Evolutionary conservation across 2,329 filamentous ascomycete species (phyloP), one percentile per base, ranked within the genome.

Genomic region (Botryotinia calthae): DNA sequence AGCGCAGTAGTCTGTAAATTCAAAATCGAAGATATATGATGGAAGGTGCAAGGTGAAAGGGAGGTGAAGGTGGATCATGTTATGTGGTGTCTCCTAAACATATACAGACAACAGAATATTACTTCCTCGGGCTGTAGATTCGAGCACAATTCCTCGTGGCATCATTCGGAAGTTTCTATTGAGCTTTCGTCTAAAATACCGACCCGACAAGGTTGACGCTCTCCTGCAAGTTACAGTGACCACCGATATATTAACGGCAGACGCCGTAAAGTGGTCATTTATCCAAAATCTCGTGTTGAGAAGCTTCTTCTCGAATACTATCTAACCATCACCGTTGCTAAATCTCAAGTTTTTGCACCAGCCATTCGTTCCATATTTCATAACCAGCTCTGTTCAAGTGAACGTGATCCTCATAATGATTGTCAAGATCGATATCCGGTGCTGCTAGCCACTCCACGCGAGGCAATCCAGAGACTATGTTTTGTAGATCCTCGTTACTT

Each of bases 331-430:
- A 9, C 63, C 20, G 28, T 12, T 22, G 42, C 12, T 65, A 34
- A 40, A 70, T 42, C 20, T n/a, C 70, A 66, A 71, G 70, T 54
- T 71, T 71, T 34, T 66, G 25, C 61, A 66, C 61, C 48, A 66
- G 18, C 70, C 70, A 71, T 48, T 61, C 44, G 46, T 76, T 66
- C 74, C 74, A 76, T n/a, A 76, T 62, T 25, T 54, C 25, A 64
- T 76, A 76, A 7, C 74, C 74, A 48, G 64, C 69, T 68, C 74
- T 54, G 67, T 75, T 73, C 42, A 75, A 63, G 67, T 76, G 74
- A 20, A 75, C 73, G 69, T 76, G 73, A 73, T 76, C 74, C 16
- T 61, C 73, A 51, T 71, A 69, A 37, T 70, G 51, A 16, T 58
- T 40, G 14, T 71, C 63, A 40, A 18, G 63, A n/a, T 59, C 31